Percentiles rank a stretch among this genome's conserved stretches.
Evolutionary conservation across 108 stramenopile genomes (phyloP).

Genomic region (Skeletonema tropicum): DNA sequence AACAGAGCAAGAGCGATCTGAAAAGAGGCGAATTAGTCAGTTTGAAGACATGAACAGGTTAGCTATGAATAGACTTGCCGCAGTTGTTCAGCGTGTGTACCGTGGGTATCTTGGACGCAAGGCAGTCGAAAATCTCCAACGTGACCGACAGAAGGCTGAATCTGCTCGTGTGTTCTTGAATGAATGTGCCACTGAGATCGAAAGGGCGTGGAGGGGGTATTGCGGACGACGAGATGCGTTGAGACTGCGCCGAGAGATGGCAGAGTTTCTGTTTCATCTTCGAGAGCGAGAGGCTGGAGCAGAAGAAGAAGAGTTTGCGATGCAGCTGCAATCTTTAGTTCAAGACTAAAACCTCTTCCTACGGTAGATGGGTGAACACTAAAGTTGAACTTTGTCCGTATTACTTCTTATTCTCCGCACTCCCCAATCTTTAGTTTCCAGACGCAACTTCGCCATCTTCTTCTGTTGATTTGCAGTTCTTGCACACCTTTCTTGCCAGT

Average conservation of each 20-base stretch:
- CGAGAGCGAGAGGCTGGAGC: slow-evolving; percentile 34
- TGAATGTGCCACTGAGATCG: slow-evolving; percentile 34
- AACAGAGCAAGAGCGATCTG: slow-evolving; percentile 29
- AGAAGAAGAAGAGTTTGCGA: slow-evolving; percentile 21
- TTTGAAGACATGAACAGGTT: slow-evolving; percentile 16
- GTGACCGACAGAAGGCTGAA: slow-evolving; percentile 1
- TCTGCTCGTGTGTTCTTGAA: slow-evolving; percentile 12
- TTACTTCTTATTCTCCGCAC: no score
- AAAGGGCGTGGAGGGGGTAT: slow-evolving; percentile 40
- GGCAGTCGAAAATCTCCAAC: not conserved
- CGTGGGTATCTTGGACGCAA: slow-evolving; percentile 40
- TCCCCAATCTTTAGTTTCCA: no score
- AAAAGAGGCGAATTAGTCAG: slow-evolving; percentile 15
- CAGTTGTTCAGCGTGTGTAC: slow-evolving; percentile 28
- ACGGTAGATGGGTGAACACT: not conserved
- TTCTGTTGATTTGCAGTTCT: slow-evolving; percentile 14
- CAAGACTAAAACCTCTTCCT: no score
- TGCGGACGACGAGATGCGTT: slow-evolving; percentile 37
- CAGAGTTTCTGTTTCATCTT: slow-evolving; percentile 14
- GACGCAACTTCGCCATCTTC: not conserved
- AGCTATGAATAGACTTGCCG: slow-evolving; percentile 21
- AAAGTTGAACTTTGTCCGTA: no score
- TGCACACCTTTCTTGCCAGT: slow-evolving; percentile 33
- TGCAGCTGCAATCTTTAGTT: not conserved
- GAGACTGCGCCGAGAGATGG: slow-evolving; percentile 37